Base-by-base conservation (phyloP, 495 filamentous ascomycete genomes). In the Chaetomium cochliodes region DNA sequence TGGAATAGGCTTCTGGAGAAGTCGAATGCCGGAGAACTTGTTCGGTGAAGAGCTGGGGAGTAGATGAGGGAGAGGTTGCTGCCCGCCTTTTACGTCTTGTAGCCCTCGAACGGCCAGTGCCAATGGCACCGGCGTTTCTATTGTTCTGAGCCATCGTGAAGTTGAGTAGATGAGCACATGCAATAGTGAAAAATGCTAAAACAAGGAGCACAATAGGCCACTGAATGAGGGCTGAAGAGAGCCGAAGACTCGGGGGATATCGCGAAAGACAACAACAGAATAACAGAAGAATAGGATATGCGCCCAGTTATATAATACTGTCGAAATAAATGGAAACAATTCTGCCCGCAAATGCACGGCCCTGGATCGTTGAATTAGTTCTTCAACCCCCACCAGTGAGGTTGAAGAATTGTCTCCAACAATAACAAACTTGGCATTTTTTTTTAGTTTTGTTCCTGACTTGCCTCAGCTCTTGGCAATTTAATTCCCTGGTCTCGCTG, bases 61-160 rank as follows among this genome's bases (percentile, higher is more conserved):
- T 44, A 25, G 52, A 13, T n/a, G 42, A 16, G 3, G 30, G 13
- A 7, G 53, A 39, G 11, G 52, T 12, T 0, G 28, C 42, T 25
- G 62, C 4, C 5, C 46, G 42, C 5, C 13, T 6, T 41, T 41
- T 51, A 42, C 16, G 22, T 3, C 3, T 39, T 26, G 61, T 2
- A 23, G 7, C 28, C 20, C 54, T 22, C 20, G 28, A 18, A 3
- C 39, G 30, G 23, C 22, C 62, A 51, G 62, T 22, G 52, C 54
- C 42, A 51, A 28, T 16, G 16, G 9, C 54, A 18, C 44, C 26
- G 28, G 3, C 53, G 23, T n/a, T 51, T 42, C 54, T 52, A 42
- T 58, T 58, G 62, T 64, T 25, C 9, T 28, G 42, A n/a, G 12
- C 30, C 62, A 64, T 64, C 5, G 5, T 58, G 16, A 30, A 5